Evolutionary conservation across 805 yeast species (phyloP).

Genomic region (Kazachstania viticola): DNA sequence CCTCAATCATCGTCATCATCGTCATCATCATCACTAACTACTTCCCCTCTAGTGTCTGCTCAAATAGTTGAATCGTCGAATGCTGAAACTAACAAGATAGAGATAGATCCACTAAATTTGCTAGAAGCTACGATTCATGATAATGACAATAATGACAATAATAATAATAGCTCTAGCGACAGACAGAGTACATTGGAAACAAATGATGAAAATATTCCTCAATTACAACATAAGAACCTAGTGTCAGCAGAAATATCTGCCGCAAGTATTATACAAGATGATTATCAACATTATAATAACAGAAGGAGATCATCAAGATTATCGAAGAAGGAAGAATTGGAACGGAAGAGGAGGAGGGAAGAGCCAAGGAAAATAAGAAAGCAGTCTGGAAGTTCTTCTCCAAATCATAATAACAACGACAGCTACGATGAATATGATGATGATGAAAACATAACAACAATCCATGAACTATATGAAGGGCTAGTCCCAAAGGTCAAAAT

Average conservation of each 20-base stretch:
- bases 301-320: slow-evolving; percentile 9
- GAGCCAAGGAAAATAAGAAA: neutral
- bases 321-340: slow-evolving; percentile 4
- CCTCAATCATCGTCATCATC: neutral
- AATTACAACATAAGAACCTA: neutral
- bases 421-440: slow-evolving; percentile 1
- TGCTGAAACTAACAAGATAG: neutral
- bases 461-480: slow-evolving; percentile 21
- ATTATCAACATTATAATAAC: neutral
- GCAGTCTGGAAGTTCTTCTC: no score
- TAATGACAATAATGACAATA: neutral
- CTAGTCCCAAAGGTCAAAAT: slow-evolving; percentile 19
- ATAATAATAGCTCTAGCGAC: neutral
- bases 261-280: neutral
- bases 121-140: no score
- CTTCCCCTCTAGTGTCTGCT: slow-evolving; percentile 3
- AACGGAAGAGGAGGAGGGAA: slow-evolving; percentile 3
- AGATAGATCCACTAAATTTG: no score
- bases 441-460: slow-evolving; percentile 4
- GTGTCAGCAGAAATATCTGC: slow-evolving; percentile 1
- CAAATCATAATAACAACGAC: neutral
- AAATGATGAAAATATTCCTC: neutral
- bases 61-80: neutral
- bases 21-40: slow-evolving; percentile 4
- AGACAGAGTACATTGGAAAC: neutral